These are phyloP conservation scores for Jacaranda copaia DNA, from an alignment of 257 asterid species.

Conservation along the genomic window DNA sequence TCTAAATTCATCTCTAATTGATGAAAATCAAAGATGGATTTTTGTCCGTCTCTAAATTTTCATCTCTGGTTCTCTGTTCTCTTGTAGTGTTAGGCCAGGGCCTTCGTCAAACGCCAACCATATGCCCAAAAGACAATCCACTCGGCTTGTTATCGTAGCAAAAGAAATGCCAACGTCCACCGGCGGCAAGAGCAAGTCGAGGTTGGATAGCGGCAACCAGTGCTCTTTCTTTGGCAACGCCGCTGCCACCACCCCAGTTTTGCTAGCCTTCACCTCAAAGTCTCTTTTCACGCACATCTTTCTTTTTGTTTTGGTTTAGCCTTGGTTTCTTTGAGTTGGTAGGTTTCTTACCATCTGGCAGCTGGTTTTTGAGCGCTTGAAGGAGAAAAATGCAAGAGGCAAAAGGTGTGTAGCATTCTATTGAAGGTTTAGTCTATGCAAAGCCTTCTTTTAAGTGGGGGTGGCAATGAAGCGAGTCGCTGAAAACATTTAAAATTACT, in stretches of 20 bases:
- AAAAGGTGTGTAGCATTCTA: neutral
- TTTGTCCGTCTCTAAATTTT: too few relatives aligned
- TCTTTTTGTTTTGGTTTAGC: neutral
- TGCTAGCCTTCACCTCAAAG: constrained; percentile 48
- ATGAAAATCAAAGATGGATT: too few relatives aligned
- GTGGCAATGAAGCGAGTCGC: too few relatives aligned
- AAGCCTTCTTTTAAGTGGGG: neutral
- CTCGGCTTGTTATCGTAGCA: constrained; percentile 51
- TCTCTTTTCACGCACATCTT: constrained; percentile 38
- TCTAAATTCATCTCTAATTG: too few relatives aligned
- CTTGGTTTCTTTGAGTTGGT: neutral
- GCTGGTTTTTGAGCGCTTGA: neutral
- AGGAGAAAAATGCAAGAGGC: neutral
- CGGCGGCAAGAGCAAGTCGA: constrained; percentile 76
- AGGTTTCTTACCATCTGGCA: too few relatives aligned
- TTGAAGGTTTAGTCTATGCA: neutral
- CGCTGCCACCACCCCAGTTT: constrained; percentile 63
- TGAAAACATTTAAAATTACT: too few relatives aligned
- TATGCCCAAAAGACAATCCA: constrained; percentile 31
- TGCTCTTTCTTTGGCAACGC: constrained; percentile 63
- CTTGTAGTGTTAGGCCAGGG: constrained; percentile 47
- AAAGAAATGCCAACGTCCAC: constrained; percentile 63
- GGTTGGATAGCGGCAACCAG: constrained; percentile 74
- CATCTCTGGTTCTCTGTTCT: too few relatives aligned
- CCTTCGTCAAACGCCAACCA: constrained; percentile 47